A percentile compares a stretch with the other conserved stretches of the same genome.
Evolutionary conservation across 352 stramenopile genomes (phyloP).

Genomic region (Lagenidium giganteum): DNA sequence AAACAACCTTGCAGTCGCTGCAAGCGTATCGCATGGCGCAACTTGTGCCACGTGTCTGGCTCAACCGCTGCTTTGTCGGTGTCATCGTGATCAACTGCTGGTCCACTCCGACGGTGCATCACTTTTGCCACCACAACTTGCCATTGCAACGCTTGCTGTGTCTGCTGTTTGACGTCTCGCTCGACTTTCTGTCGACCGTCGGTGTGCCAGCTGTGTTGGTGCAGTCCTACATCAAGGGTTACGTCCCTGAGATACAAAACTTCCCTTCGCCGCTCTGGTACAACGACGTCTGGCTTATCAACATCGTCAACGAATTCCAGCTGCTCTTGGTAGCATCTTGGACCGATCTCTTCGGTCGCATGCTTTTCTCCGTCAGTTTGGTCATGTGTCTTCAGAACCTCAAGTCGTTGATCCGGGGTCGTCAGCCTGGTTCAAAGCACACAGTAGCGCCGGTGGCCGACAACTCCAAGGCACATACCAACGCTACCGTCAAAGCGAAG

Average conservation of each 20-base stretch:
- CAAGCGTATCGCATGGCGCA: conserved; percentile 10
- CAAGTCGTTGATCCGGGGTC: conserved; percentile 6
- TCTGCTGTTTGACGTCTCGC: neutral
- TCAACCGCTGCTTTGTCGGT: conserved; percentile 3
- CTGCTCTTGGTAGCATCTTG: conserved; percentile 5
- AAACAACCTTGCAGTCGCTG: conserved; percentile 5
- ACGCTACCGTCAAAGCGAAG: too few relatives aligned
- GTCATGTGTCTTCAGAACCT: conserved; percentile 11
- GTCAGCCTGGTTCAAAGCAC: too few relatives aligned
- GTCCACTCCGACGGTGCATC: neutral
- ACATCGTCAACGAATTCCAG: conserved; percentile 8
- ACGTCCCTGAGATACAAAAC: neutral
- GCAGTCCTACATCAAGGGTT: neutral
- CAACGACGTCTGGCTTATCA: conserved; percentile 12
- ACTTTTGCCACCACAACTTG: too few relatives aligned
- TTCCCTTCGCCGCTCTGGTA: conserved; percentile 4
- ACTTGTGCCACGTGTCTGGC: conserved; percentile 9
- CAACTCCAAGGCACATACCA: too few relatives aligned
- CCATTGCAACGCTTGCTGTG: neutral
- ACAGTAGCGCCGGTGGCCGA: too few relatives aligned
- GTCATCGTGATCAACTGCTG: conserved; percentile 9
- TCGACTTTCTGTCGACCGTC: conserved; percentile 11
- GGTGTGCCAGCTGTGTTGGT: neutral
- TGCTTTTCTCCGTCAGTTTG: conserved; percentile 11
- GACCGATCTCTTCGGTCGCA: conserved; percentile 6